phyloP scores from a whole-genome alignment of 306 rosid genomes.

The Lagenaria siceraria region DNA sequence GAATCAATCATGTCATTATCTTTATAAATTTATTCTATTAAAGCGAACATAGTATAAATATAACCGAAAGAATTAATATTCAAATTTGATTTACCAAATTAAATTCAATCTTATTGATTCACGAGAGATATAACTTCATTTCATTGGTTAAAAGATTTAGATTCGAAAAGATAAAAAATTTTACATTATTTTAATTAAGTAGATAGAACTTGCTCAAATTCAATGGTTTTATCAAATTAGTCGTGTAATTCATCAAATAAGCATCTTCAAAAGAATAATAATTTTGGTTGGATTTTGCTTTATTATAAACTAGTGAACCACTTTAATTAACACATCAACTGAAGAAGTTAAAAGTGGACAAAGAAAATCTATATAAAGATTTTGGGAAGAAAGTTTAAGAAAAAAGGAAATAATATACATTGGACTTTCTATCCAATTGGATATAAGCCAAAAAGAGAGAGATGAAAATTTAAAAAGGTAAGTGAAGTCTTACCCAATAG shows the following conservation, averaged over 20 bases:
- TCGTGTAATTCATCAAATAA: not conserved
- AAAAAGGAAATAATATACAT: not conserved
- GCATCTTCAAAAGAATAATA: not conserved
- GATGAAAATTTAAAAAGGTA: not conserved
- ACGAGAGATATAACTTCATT: not conserved
- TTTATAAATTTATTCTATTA: not conserved
- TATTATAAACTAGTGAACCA: not conserved
- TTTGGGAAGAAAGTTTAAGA: not conserved
- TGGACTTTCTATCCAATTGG: not conserved
- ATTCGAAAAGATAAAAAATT: not conserved
- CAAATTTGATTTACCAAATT: not conserved
- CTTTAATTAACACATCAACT: not conserved
- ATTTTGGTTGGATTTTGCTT: not conserved
- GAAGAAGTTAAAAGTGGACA: not conserved
- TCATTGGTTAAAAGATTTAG: not conserved
- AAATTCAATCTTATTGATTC: not conserved
- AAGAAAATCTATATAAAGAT: constrained; percentile 6
- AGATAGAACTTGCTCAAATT: not conserved
- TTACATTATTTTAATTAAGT: too few relatives aligned
- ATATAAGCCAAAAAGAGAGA: not conserved
- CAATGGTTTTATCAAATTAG: not conserved
- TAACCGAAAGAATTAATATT: not conserved
- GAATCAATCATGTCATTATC: not conserved
- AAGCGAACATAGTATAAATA: not conserved
- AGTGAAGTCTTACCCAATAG: constrained; percentile 3